Conservation (phyloP, 345 rosid species). For the Eucalyptus decipiens region DNA sequence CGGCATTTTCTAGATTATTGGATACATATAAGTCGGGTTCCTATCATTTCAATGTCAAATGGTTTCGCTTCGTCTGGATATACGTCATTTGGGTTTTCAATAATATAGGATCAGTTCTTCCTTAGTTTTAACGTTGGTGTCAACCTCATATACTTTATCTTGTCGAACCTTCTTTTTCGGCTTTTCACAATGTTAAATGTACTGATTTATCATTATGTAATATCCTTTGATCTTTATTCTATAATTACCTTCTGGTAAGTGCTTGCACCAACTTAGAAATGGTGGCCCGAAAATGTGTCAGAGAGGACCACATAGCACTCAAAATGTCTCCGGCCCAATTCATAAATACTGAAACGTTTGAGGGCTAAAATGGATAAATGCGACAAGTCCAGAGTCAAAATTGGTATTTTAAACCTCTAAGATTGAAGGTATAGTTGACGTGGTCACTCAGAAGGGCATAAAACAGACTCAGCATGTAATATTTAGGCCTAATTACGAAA, state of each 20-base stretch:
- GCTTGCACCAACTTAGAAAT: background rate
- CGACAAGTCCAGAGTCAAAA: background rate
- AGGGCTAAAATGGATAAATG: background rate
- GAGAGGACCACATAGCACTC: background rate
- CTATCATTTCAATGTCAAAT: background rate
- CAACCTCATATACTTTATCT: background rate
- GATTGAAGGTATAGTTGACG: background rate
- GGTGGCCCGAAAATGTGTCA: background rate
- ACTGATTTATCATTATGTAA: background rate
- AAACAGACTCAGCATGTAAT: background rate
- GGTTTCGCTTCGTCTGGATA: accelerated
- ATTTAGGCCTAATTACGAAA: background rate
- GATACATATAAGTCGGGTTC: background rate
- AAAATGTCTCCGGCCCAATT: background rate
- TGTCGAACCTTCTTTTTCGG: background rate
- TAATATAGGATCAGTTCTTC: background rate
- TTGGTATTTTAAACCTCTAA: background rate
- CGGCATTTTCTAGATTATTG: background rate
- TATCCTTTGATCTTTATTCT: background rate
- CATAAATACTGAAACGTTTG: background rate
- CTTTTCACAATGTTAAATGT: background rate
- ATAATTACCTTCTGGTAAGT: background rate
- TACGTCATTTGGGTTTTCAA: background rate
- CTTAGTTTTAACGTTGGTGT: background rate
- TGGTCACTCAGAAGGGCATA: background rate